Evolutionary conservation across 2,329 filamentous ascomycete species (phyloP).

Genomic region (Leptosphaerulina australis): DNA sequence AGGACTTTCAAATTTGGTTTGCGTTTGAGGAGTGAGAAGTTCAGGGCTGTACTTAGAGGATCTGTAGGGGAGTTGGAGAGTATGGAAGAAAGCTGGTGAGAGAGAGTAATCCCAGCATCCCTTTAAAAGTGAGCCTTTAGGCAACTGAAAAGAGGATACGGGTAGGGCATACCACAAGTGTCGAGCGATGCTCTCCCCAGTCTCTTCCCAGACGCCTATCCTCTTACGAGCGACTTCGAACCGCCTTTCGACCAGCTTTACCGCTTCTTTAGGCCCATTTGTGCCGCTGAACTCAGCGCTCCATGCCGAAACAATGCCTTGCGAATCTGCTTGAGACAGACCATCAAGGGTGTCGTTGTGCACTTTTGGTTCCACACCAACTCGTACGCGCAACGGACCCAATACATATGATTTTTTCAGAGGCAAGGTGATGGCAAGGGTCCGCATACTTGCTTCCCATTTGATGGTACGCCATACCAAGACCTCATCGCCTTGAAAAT

Average conservation of each 20-base stretch:
- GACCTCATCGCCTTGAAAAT: slow-evolving; percentile 38
- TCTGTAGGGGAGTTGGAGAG: slow-evolving; percentile 24
- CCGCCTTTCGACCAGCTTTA: slow-evolving; percentile 62
- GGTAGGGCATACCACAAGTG: slow-evolving; percentile 68
- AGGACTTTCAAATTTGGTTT: slow-evolving; percentile 52
- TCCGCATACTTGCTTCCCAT: slow-evolving; percentile 55
- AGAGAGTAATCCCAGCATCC: slow-evolving; percentile 66
- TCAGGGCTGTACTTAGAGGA: background rate
- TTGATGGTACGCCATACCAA: slow-evolving; percentile 51
- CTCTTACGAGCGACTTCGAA: slow-evolving; percentile 53
- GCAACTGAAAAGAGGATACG: no score
- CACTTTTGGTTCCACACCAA: slow-evolving; percentile 42
- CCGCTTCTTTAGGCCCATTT: slow-evolving; percentile 50
- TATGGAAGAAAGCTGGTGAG: slow-evolving; percentile 58
- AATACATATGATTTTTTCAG: slow-evolving; percentile 48
- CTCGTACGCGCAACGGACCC: slow-evolving; percentile 50
- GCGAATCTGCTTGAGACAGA: slow-evolving; percentile 38
- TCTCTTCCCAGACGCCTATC: slow-evolving; percentile 69
- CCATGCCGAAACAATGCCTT: slow-evolving; percentile 64
- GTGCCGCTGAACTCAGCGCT: slow-evolving; percentile 54
- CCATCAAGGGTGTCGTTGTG: slow-evolving; percentile 37
- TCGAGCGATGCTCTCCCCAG: slow-evolving; percentile 72
- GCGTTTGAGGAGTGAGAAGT: background rate
- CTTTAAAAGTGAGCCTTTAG: slow-evolving; percentile 39
- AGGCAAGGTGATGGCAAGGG: slow-evolving; percentile 52